Percentiles rank a stretch among this genome's conserved stretches.
phyloP scores from a whole-genome alignment of 108 stramenopile species.

The Nitzschia inconspicua region DNA sequence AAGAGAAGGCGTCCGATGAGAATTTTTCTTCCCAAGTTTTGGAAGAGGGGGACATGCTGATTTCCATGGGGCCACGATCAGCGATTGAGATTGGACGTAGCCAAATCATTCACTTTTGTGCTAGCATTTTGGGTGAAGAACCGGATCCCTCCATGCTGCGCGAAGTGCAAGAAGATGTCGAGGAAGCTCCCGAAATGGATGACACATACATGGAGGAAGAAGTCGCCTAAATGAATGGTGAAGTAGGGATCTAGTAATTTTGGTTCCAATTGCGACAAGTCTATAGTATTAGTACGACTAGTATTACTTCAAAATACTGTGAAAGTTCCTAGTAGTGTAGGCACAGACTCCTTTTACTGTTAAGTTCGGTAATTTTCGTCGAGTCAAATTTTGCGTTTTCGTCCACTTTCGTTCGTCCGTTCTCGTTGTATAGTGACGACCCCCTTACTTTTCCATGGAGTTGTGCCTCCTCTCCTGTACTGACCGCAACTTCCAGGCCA shows the following conservation, averaged over 20 bases:
- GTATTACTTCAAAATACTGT: too few relatives aligned
- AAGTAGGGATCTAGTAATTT: too few relatives aligned
- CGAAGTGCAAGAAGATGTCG: slow-evolving; percentile 68
- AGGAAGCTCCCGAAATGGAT: slow-evolving; percentile 32
- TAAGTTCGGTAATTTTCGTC: too few relatives aligned
- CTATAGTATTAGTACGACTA: too few relatives aligned
- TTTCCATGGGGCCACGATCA: slow-evolving; percentile 83
- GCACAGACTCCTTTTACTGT: too few relatives aligned
- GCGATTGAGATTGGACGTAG: slow-evolving; percentile 76
- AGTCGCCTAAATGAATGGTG: too few relatives aligned
- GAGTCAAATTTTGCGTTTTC: background rate
- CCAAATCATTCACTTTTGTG: slow-evolving; percentile 80
- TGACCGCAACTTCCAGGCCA: too few relatives aligned
- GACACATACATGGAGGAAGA: slow-evolving; percentile 30
- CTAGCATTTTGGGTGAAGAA: slow-evolving; percentile 73
- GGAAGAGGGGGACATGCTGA: slow-evolving; percentile 59
- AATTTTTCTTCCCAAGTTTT: slow-evolving; percentile 14
- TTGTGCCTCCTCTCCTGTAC: too few relatives aligned
- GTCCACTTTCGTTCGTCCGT: background rate
- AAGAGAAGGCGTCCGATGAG: slow-evolving; percentile 56
- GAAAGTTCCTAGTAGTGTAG: too few relatives aligned
- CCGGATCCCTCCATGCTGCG: slow-evolving; percentile 85
- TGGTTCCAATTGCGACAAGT: too few relatives aligned
- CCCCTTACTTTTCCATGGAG: background rate
- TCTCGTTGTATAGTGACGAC: background rate